A percentile compares a stretch with the other conserved stretches of the same genome.
These are phyloP conservation scores for Xylaria polymorpha DNA, from an alignment of 2,329 filamentous ascomycete genomes.

Conservation along the genomic window DNA sequence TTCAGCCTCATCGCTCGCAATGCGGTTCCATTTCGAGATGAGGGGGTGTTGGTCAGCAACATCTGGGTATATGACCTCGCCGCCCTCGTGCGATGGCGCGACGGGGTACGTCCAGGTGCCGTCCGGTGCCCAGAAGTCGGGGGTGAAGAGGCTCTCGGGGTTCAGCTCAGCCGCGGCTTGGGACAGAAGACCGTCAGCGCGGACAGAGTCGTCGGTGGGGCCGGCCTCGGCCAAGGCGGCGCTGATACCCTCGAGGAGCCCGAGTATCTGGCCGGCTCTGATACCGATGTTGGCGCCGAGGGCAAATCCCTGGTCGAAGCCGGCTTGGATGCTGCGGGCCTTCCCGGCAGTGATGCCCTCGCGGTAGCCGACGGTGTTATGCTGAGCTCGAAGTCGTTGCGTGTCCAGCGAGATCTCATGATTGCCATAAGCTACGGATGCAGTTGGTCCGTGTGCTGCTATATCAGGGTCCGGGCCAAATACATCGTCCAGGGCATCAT, in stretches of 20 bases:
- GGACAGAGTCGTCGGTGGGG: constrained; percentile 39
- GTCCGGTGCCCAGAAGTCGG: constrained; percentile 74
- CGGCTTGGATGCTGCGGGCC: constrained; percentile 78
- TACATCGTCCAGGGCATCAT: constrained; percentile 30
- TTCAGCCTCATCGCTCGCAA: constrained; percentile 56
- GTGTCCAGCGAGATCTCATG: constrained; percentile 70
- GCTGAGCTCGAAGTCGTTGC: constrained; percentile 77
- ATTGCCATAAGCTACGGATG: neutral
- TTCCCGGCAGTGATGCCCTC: constrained; percentile 86
- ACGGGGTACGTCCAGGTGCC: constrained; percentile 78
- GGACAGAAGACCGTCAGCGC: constrained; percentile 53
- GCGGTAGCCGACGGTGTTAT: constrained; percentile 88
- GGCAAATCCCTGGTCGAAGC: constrained; percentile 91
- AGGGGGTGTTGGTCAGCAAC: constrained; percentile 76
- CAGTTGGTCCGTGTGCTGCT: neutral
- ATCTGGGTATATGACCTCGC: constrained; percentile 61
- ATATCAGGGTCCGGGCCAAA: constrained; percentile 26
- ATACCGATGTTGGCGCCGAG: constrained; percentile 85
- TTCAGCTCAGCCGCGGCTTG: constrained; percentile 70
- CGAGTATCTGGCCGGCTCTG: constrained; percentile 78
- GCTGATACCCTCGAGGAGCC: constrained; percentile 78
- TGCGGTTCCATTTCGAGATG: constrained; percentile 68
- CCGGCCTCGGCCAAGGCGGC: constrained; percentile 57
- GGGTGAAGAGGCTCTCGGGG: constrained; percentile 71
- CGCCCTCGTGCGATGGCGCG: constrained; percentile 45